Percentiles rank a stretch among this genome's conserved stretches.
phyloP scores from a whole-genome alignment of 2,329 filamentous ascomycete species.

The Mollisia scopiformis region DNA sequence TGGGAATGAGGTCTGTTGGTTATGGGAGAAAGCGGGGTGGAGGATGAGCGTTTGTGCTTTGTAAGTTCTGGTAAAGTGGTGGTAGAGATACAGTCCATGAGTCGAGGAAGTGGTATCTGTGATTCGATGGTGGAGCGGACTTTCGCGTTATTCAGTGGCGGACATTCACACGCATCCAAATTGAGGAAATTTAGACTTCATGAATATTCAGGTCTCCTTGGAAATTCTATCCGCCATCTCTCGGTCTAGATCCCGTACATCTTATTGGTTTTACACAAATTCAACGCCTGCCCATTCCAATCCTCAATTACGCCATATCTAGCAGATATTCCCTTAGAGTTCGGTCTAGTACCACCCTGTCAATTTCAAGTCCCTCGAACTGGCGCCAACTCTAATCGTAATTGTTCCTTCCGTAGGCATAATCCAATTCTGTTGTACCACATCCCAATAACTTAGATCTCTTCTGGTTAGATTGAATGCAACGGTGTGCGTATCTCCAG shows the following conservation, averaged over 20 bases:
- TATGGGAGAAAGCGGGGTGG: background rate
- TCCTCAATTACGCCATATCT: background rate
- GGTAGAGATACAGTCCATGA: too few relatives aligned
- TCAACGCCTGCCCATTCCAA: background rate
- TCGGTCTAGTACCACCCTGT: slow-evolving; percentile 29
- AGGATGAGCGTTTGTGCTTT: too few relatives aligned
- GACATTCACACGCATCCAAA: background rate
- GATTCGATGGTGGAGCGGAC: background rate
- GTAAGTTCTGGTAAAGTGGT: background rate
- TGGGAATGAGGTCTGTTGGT: background rate
- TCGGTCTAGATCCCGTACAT: too few relatives aligned
- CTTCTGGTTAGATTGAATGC: slow-evolving; percentile 57
- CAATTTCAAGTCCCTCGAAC: slow-evolving; percentile 40
- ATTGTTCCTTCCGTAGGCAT: slow-evolving; percentile 52
- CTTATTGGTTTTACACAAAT: background rate
- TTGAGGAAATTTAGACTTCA: background rate
- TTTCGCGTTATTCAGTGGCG: background rate
- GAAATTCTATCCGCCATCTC: too few relatives aligned
- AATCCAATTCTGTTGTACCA: slow-evolving; percentile 64
- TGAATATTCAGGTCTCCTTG: background rate
- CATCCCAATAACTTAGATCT: slow-evolving; percentile 69
- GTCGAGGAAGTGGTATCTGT: too few relatives aligned
- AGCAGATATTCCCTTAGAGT: background rate
- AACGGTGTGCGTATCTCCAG: slow-evolving; percentile 50
- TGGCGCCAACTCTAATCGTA: slow-evolving; percentile 43